Percentiles rank a stretch among this genome's conserved stretches.
These are phyloP conservation scores for Lactifluus hygrophoroides DNA, from an alignment of 768 basidiomycete species.

Conservation along the genomic window DNA sequence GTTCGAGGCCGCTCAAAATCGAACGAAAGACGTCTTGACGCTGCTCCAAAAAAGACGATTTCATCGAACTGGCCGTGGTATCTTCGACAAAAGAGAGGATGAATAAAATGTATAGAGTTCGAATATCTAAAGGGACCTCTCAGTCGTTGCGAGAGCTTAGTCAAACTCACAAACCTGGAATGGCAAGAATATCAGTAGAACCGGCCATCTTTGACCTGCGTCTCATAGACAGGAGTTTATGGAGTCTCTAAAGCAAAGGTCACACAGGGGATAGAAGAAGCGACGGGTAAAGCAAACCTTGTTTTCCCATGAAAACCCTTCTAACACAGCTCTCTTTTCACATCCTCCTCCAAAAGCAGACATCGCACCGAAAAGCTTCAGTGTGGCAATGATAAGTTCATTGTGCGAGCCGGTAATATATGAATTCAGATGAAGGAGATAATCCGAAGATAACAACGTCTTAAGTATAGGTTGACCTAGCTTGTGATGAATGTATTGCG, in stretches of 20 bases:
- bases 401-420: conserved; percentile 55
- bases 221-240: conserved; percentile 63
- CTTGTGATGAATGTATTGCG: conserved; percentile 60
- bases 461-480: conserved; percentile 57
- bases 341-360: conserved; percentile 57
- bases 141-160: neutral
- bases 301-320: conserved; percentile 70
- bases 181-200: conserved; percentile 33
- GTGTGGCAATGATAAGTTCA: conserved; percentile 54
- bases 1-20: conserved; percentile 63
- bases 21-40: conserved; percentile 54
- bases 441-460: conserved; percentile 45
- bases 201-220: conserved; percentile 44
- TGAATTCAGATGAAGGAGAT: conserved; percentile 48
- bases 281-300: conserved; percentile 39
- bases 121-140: conserved; percentile 50
- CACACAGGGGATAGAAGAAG: neutral
- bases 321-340: conserved; percentile 53
- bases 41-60: conserved; percentile 61
- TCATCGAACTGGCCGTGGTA: conserved; percentile 41
- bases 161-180: conserved; percentile 45
- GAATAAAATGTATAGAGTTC: conserved; percentile 66
- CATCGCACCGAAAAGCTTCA: conserved; percentile 56
- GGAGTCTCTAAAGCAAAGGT: conserved; percentile 39
- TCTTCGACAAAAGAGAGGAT: conserved; percentile 62